A percentile compares a stretch with the other conserved stretches of the same genome.
phyloP scores from a whole-genome alignment of 129 eudicot genomes.

The Logfia minima region DNA sequence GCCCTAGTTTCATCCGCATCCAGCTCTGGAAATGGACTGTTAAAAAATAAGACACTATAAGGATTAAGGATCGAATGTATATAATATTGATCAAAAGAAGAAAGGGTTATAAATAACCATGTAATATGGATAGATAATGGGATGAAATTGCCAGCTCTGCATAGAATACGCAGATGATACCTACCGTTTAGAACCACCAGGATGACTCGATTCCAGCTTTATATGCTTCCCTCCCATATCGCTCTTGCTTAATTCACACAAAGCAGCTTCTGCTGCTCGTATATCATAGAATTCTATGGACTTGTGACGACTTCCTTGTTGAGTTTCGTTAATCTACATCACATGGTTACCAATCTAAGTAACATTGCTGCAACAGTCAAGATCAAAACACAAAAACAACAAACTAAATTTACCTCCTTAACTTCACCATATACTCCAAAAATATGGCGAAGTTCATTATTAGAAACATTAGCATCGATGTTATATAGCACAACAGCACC shows the following conservation, averaged over 20 bases:
- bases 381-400: background rate
- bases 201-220: slow-evolving; percentile 61
- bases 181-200: slow-evolving; percentile 53
- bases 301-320: background rate
- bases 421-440: slow-evolving; percentile 87
- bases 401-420: slow-evolving; percentile 69
- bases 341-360: background rate
- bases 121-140: background rate
- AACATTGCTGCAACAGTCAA: background rate
- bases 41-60: slow-evolving; percentile 19
- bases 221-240: slow-evolving; percentile 68
- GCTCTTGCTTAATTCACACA: slow-evolving; percentile 66
- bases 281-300: background rate
- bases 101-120: background rate
- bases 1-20: slow-evolving; percentile 38
- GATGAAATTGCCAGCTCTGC: background rate
- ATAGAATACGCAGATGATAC: background rate
- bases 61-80: slow-evolving; percentile 9
- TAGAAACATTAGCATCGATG: slow-evolving; percentile 67
- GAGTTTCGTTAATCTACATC: background rate
- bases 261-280: slow-evolving; percentile 53
- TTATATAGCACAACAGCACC: slow-evolving; percentile 72
- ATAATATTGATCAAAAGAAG: background rate
- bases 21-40: slow-evolving; percentile 54
- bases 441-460: slow-evolving; percentile 64